Base-by-base conservation (phyloP, 768 basidiomycete species). In the Paxillus involutus region DNA sequence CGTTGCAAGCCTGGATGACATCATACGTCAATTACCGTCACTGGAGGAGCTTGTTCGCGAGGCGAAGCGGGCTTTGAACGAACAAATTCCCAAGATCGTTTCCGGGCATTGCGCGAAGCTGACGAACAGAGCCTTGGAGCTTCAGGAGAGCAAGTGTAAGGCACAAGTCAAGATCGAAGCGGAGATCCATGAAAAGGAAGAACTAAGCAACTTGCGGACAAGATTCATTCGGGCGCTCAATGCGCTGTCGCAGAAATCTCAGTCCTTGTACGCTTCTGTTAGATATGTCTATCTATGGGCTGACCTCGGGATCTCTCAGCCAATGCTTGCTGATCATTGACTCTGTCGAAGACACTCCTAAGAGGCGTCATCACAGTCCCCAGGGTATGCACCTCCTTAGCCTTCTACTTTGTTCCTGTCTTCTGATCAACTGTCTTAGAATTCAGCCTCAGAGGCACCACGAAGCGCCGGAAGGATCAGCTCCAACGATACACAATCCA, bases 401-500 rank as follows among this genome's bases (percentile, higher is more conserved):
- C 12, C 11, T 35, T 35, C 3, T 12, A 5, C 39, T 40, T 19
- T n/a, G 39, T 19, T n/a, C 8, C n/a, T 40, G 39, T 17, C 39
- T 40, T 40, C 39, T 40, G 39, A 40, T 6, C 10, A 17, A 19
- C 12, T 17, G 7, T 40, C 16, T 40, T 11, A 40, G 39, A 19
- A 4, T 40, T 40, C 17, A 40, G 2, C 10, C 39, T 39, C 4
- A 39, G 35, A 32, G 55, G 58, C 46, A 30, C 36, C 29, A 37
- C 33, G 16, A 42, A 52, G 44, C 13, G 26, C 16, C 17, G 37
- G 8, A 42, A 52, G 41, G 45, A 46, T 19, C 51, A 50, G 6
- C 21, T 40, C 14, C 41, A 44, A 14, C 19, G 37, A 21, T 59
- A 44, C 47, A 56, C 55, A 3, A 24, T 59, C 19, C 53, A 59